Conservation (phyloP, 352 stramenopile species). For the Pythium aquatile region DNA sequence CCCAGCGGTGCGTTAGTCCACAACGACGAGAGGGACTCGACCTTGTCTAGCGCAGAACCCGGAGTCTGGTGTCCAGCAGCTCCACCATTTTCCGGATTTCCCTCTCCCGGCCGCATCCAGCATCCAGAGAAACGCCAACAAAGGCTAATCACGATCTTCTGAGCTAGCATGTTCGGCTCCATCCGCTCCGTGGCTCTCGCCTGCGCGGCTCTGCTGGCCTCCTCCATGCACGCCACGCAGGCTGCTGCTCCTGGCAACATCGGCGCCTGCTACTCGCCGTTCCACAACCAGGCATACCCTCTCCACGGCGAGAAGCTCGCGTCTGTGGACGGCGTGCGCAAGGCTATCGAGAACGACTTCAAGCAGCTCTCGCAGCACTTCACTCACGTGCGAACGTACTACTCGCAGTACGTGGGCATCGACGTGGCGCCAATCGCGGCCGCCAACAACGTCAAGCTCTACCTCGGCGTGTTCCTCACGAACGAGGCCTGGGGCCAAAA, state of each 20-base stretch:
- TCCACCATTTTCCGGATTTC: conserved; percentile 18
- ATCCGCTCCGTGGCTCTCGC: conserved; percentile 11
- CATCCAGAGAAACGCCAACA: not conserved
- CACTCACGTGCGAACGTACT: conserved; percentile 59
- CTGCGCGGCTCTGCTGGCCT: conserved; percentile 13
- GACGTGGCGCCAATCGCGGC: conserved; percentile 40
- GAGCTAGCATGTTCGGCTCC: conserved; percentile 8
- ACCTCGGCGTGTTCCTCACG: conserved; percentile 54
- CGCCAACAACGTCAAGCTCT: conserved; percentile 51
- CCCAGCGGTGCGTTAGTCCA: not conserved
- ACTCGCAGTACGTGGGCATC: conserved; percentile 53
- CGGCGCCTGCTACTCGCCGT: conserved; percentile 50
- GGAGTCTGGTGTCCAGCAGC: not conserved
- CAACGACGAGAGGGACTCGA: not conserved
- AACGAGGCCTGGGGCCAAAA: conserved; percentile 37
- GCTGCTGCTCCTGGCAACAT: conserved; percentile 25
- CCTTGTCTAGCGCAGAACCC: not conserved
- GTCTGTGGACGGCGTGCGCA: conserved; percentile 5
- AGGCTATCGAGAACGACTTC: conserved; percentile 42
- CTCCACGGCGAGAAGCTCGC: conserved; percentile 26
- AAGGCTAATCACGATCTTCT: not conserved
- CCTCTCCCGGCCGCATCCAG: not conserved
- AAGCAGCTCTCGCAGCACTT: conserved; percentile 40
- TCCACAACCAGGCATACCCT: conserved; percentile 54
- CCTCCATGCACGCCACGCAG: conserved; percentile 1